phyloP scores from a whole-genome alignment of 352 stramenopile species.

The Globisporangium alternatum region DNA sequence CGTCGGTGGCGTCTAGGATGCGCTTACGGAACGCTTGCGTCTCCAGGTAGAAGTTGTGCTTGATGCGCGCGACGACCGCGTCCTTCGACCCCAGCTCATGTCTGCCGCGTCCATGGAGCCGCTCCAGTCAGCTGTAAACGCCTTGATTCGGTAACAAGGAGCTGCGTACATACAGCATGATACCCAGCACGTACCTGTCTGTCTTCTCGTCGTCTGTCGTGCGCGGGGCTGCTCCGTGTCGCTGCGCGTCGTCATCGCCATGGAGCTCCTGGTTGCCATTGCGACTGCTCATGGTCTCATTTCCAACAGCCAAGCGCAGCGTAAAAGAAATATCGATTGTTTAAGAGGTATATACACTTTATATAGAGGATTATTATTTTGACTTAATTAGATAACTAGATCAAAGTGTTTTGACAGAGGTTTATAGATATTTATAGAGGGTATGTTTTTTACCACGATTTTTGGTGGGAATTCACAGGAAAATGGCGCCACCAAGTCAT shows the following conservation, averaged over 20 bases:
- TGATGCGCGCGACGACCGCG: conserved; percentile 43
- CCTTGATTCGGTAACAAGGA: not conserved
- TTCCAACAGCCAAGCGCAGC: not conserved
- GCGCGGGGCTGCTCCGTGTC: not conserved
- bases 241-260: not conserved
- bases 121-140: not conserved
- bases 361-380: not conserved
- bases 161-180: not conserved
- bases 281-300: conserved; percentile 16
- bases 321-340: not conserved
- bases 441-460: not conserved
- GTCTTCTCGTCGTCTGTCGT: not conserved
- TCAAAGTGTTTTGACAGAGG: not conserved
- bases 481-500: not conserved
- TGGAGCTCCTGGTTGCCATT: conserved; percentile 13
- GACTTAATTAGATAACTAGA: not conserved
- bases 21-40: conserved; percentile 42
- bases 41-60: conserved; percentile 56
- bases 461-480: not conserved
- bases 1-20: conserved; percentile 30
- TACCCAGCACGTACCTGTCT: not conserved
- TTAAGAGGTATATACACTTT: not conserved
- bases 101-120: not conserved
- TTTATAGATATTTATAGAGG: not conserved
- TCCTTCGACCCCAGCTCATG: not conserved